These are phyloP conservation scores for Ligustrum vulgare DNA, from an alignment of 257 asterid genomes.

Conservation along the genomic window DNA sequence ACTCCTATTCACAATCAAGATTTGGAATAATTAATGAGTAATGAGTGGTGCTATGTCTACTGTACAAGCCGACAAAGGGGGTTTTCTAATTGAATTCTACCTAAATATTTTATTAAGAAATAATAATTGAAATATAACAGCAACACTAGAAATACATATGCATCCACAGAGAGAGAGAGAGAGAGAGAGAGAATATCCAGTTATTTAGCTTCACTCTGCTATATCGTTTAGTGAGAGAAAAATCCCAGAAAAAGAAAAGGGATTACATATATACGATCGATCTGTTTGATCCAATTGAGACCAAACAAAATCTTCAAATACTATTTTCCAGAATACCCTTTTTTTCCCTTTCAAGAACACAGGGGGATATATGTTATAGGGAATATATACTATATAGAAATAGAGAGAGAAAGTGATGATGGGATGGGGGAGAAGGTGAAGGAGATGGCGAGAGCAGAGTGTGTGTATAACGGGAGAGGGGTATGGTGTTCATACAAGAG, in stretches of 20 bases:
- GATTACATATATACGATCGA: slow-evolving; percentile 22
- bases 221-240: not conserved
- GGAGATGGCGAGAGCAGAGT: slow-evolving; percentile 78
- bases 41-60: no score
- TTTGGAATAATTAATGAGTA: not conserved
- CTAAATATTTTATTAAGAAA: not conserved
- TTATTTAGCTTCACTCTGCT: not conserved
- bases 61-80: no score
- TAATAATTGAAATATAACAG: not conserved
- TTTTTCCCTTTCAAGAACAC: not conserved
- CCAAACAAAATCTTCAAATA: slow-evolving; percentile 11
- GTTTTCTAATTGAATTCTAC: no score
- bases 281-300: slow-evolving; percentile 23
- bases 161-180: no score
- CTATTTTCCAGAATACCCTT: slow-evolving; percentile 12
- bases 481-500: slow-evolving; percentile 75
- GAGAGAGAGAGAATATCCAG: not conserved
- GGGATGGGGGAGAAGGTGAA: slow-evolving; percentile 54
- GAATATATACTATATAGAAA: not conserved
- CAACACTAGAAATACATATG: not conserved
- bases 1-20: not conserved
- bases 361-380: not conserved
- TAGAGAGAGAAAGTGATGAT: slow-evolving; percentile 34
- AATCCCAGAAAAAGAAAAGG: not conserved
- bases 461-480: slow-evolving; percentile 55